Conservation (phyloP, 2,329 filamentous ascomycete species). For the Claviceps arundinis region DNA sequence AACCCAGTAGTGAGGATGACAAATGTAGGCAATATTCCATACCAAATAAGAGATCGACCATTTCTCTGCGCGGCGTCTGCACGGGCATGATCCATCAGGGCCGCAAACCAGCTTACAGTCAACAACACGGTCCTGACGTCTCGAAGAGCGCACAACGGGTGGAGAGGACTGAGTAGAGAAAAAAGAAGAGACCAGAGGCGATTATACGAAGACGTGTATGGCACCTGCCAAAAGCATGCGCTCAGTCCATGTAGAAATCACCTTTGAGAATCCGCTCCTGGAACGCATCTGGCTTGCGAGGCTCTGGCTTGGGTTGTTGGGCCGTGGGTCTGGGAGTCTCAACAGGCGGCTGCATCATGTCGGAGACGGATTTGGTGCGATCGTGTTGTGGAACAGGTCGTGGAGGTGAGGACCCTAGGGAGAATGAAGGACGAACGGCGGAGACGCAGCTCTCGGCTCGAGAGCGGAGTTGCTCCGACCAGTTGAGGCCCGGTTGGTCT, state of each 20-base stretch:
- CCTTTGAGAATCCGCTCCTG: conserved; percentile 96
- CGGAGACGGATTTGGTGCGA: conserved; percentile 56
- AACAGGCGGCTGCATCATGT: conserved; percentile 44
- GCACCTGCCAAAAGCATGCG: background rate
- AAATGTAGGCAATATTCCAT: background rate
- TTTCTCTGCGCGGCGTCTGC: background rate
- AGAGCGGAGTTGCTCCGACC: conserved; percentile 88
- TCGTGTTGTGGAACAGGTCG: conserved; percentile 37
- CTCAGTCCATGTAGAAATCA: conserved; percentile 92
- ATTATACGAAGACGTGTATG: too few relatives aligned
- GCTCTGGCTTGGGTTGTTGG: conserved; percentile 32
- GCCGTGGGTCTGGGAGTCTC: conserved; percentile 28
- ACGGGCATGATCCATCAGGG: background rate
- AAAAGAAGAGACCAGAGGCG: background rate
- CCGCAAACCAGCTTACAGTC: too few relatives aligned
- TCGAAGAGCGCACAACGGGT: too few relatives aligned
- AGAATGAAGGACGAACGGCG: conserved; percentile 42
- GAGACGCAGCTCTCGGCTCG: conserved; percentile 71
- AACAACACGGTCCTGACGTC: too few relatives aligned
- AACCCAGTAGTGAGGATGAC: background rate
- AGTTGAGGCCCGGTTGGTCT: conserved; percentile 87
- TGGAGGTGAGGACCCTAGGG: conserved; percentile 35
- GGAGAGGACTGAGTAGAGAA: background rate
- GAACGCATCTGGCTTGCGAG: conserved; percentile 77
- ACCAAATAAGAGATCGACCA: background rate